Percentiles rank a stretch among this genome's conserved stretches.
Conservation (phyloP, 169 alveolate genomes). For the Perkinsus marinus region DNA sequence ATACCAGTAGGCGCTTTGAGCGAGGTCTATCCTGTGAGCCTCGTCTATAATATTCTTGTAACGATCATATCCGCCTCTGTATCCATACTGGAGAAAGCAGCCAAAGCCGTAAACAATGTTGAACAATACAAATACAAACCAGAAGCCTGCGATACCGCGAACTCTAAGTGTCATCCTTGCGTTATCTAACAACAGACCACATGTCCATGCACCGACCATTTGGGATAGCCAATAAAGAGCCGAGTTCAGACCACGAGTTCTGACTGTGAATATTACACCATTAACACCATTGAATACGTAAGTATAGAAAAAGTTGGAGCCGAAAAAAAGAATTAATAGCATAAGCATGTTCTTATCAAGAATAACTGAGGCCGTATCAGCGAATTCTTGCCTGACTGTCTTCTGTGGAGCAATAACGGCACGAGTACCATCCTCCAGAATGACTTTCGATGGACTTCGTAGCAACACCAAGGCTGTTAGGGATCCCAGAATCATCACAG, state of each 20-base stretch:
- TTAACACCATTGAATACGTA: conserved; percentile 26
- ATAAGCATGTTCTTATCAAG: not conserved
- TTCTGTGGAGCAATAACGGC: not conserved
- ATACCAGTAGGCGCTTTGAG: not conserved
- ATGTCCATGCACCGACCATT: conserved; percentile 9
- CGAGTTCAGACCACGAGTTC: conserved; percentile 28
- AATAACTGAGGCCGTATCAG: not conserved
- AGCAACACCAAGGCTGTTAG: not conserved
- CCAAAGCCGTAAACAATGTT: not conserved
- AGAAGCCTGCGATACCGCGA: not conserved
- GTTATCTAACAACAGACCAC: not conserved
- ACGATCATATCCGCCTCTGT: not conserved
- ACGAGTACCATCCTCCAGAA: not conserved
- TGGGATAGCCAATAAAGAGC: conserved; percentile 27
- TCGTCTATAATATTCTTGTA: not conserved
- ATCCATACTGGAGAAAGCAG: not conserved
- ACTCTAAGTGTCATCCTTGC: not conserved
- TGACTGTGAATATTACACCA: conserved; percentile 17
- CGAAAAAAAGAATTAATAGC: conserved; percentile 11
- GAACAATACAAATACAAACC: not conserved
- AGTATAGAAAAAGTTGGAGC: conserved; percentile 28
- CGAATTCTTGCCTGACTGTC: not conserved
- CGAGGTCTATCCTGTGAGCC: not conserved
- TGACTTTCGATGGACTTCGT: not conserved
- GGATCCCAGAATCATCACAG: not conserved